Evolutionary conservation across 352 stramenopile genomes (phyloP), one percentile per base, ranked within the genome.

Genomic region (Globisporangium mamillatum): DNA sequence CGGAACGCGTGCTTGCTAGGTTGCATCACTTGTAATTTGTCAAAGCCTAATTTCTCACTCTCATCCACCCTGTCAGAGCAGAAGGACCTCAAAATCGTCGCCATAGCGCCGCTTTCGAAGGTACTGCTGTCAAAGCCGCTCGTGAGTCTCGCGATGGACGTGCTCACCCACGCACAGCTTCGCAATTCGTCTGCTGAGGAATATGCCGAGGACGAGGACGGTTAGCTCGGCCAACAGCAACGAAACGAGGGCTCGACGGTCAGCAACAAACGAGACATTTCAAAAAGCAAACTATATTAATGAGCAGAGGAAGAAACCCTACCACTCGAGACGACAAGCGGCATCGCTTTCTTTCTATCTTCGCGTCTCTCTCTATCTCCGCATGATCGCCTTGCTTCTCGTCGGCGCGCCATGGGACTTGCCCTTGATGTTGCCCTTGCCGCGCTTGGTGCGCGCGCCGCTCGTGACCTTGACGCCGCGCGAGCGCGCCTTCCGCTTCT

Each of bases 321-420:
- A 27, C 34, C 16, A 27, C 52, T 22, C 27, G 38, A 60, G 14
- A 4, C 18, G 38, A 6, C 3, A 36, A 18, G 18, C 16, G 41
- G 18, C 1, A 24, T 9, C 8, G 34, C 55, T 22, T 27, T 60
- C 18, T 44, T 44, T 36, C 27, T 24, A n/a, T 22, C 29, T 46
- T 20, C 54, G 24, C 24, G 7, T 24, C 3, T 7, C 2, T 34
- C 52, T 57, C 48, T 84, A 88, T 62, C 75, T 75, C 58, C 79
- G 79, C 63, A 95, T 87, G 67, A 90, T 88, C 25, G 84, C 75
- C 82, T 95, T 95, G 86, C 86, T 94, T 73, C 86, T 75, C 34
- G 88, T 89, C 12, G 88, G 88, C 54, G 88, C 88, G 52, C 88
- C 88, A 70, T 95, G 88, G 44, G 77, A 86, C 76, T 94, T 94